Evolutionary conservation across 345 rosid species (phyloP).

Genomic region (Streptanthus diversifolius): DNA sequence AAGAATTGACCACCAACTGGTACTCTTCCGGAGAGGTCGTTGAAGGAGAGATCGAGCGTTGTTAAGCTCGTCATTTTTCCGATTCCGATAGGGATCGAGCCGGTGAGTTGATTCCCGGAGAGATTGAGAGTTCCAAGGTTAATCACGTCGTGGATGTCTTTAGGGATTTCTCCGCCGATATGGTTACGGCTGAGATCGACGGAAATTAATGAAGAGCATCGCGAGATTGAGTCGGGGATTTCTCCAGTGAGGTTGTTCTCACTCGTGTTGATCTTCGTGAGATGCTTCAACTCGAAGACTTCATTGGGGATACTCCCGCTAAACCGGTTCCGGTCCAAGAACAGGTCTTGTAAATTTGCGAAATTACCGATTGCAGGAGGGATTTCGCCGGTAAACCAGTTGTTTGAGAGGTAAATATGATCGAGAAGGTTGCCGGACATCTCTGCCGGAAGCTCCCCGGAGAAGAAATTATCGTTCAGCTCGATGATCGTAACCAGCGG

Average conservation of each 20-base stretch:
- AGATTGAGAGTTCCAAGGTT: constrained; percentile 61
- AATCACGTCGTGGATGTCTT: constrained; percentile 41
- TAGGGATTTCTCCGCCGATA: constrained; percentile 61
- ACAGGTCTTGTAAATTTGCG: constrained; percentile 38
- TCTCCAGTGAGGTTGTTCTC: constrained; percentile 58
- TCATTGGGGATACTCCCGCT: constrained; percentile 54
- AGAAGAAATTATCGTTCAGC: constrained; percentile 53
- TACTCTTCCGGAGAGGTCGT: constrained; percentile 57
- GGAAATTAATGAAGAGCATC: constrained; percentile 44
- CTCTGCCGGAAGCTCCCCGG: constrained; percentile 63
- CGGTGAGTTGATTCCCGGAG: constrained; percentile 66
- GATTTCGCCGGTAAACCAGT: constrained; percentile 57
- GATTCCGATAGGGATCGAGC: constrained; percentile 61
- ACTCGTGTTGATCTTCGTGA: constrained; percentile 49
- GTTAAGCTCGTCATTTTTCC: constrained; percentile 70
- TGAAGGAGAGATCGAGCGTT: constrained; percentile 67
- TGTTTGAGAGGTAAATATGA: constrained; percentile 48
- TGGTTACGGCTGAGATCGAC: constrained; percentile 68
- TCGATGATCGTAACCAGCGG: constrained; percentile 50
- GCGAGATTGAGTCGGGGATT: constrained; percentile 52
- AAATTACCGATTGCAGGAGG: constrained; percentile 65
- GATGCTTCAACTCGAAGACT: constrained; percentile 46
- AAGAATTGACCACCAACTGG: constrained; percentile 74
- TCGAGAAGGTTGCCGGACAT: constrained; percentile 54
- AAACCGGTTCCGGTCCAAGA: constrained; percentile 52